Evolutionary conservation across 768 basidiomycete genomes (phyloP), one percentile per base, ranked within the genome.

Genomic region (Dendrothele bispora): DNA sequence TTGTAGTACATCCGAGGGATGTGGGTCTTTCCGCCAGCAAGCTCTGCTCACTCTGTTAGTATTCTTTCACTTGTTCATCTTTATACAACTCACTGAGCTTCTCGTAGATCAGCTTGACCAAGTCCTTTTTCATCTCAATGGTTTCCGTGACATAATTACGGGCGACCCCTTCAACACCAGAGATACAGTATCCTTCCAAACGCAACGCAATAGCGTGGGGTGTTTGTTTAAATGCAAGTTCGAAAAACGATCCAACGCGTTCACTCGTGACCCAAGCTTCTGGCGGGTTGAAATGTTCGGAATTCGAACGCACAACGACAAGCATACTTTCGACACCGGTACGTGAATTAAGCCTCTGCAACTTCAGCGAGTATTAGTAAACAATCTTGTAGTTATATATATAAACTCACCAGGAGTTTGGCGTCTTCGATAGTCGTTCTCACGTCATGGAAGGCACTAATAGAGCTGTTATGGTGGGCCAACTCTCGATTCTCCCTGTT

Each of bases 1-100:
- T 18, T 39, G 39, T 59, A 59, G 22, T 46, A 28, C 55, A 59
- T 59, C 17, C 37, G 39, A 24, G 43, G 38, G n/a, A 56, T 30
- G 5, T n/a, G 17, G 7, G 30, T 32, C n/a, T 26, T 27, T 7
- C 32, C 18, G 2, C 46, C 45, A 10, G 50, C 42, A 11, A 47
- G 41, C 4, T 42, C 51, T 53, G 30, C 10, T 10, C n/a, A n/a
- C 10, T n/a, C 10, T 32, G 30, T 10, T 32, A 10, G n/a, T n/a
- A n/a, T 32, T 10, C 30, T 32, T 32, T 10, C n/a, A n/a, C 10
- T 10, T 32, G 30, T 10, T n/a, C 10, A 32, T 32, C 10, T 32
- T 32, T 10, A 32, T 10, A n/a, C n/a, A 32, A 32, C 30, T 10
- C n/a, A 32, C 30, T 10, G 10, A 32, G 30, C n/a, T 32, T 32